phyloP scores from a whole-genome alignment of 1,284 basidiomycete species.

The Cutaneotrichosporon mucoides region DNA sequence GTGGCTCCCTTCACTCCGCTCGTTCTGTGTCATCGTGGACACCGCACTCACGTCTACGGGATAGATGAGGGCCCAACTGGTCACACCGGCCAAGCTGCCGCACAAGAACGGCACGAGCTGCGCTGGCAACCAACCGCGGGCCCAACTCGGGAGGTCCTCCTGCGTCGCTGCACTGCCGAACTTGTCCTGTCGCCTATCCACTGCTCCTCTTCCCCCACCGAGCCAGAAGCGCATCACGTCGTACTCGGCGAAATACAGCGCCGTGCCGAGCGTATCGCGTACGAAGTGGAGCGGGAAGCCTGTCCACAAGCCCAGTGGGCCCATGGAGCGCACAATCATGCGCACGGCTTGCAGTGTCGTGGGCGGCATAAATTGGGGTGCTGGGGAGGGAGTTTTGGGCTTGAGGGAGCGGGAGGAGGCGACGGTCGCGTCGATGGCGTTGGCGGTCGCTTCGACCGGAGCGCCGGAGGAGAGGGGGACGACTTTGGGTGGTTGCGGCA shows the following conservation, averaged over 20 bases:
- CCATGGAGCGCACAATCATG: constrained; percentile 33
- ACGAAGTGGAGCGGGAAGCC: constrained; percentile 45
- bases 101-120: constrained; percentile 46
- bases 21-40: too few relatives aligned
- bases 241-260: constrained; percentile 49
- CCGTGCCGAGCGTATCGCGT: constrained; percentile 47
- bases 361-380: constrained; percentile 29
- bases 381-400: not conserved
- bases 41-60: constrained; percentile 47
- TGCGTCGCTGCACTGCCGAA: constrained; percentile 19
- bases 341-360: constrained; percentile 44
- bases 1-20: too few relatives aligned
- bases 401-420: not conserved
- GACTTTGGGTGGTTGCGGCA: constrained; percentile 6
- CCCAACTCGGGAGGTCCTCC: constrained; percentile 46
- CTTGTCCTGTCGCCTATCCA: not conserved
- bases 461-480: not conserved
- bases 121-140: constrained; percentile 37
- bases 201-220: constrained; percentile 9
- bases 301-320: constrained; percentile 39
- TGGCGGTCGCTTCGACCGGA: not conserved
- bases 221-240: constrained; percentile 48
- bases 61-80: constrained; percentile 49
- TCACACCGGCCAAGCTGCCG: constrained; percentile 47
- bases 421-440: not conserved